Percentiles rank a stretch among this genome's conserved stretches.
Evolutionary conservation across 78 protist species (phyloP).

Genomic region (Dictyostelium citrinum): DNA sequence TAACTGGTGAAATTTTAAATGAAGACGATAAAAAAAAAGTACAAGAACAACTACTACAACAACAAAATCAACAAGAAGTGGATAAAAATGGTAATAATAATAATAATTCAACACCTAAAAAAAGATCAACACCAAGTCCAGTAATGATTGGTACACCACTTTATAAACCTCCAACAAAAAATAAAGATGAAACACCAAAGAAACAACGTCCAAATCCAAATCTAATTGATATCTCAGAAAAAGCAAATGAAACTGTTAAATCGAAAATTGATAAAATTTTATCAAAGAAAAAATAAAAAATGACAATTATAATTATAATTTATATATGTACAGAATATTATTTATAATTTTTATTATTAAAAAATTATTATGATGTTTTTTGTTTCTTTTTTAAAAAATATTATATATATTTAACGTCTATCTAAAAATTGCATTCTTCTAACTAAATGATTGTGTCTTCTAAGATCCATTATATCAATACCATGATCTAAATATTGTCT

Average conservation of each 20-base stretch:
- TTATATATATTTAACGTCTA: slow-evolving; percentile 1
- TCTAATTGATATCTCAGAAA: neutral
- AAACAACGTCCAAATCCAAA: neutral
- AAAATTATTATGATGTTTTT: no score
- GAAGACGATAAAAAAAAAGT: neutral
- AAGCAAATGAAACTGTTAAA: slow-evolving; percentile 13
- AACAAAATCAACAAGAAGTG: neutral
- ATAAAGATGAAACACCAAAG: slow-evolving; percentile 6
- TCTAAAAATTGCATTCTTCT: slow-evolving; percentile 28
- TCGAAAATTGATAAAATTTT: neutral
- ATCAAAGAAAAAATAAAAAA: neutral
- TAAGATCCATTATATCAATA: slow-evolving; percentile 63
- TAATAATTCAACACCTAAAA: neutral
- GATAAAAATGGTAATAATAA: neutral
- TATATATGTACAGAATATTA: neutral
- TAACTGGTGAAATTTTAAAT: slow-evolving; percentile 23
- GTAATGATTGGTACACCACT: neutral
- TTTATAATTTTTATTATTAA: neutral
- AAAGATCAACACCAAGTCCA: neutral
- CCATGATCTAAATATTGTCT: slow-evolving; percentile 51
- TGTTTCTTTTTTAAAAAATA: neutral
- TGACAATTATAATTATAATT: neutral
- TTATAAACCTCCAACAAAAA: neutral
- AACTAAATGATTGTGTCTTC: slow-evolving; percentile 46
- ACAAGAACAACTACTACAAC: neutral